Percentiles rank a stretch among this genome's conserved stretches.
Evolutionary conservation across 1,284 basidiomycete species (phyloP).

Genomic region (Fistulina hepatica): DNA sequence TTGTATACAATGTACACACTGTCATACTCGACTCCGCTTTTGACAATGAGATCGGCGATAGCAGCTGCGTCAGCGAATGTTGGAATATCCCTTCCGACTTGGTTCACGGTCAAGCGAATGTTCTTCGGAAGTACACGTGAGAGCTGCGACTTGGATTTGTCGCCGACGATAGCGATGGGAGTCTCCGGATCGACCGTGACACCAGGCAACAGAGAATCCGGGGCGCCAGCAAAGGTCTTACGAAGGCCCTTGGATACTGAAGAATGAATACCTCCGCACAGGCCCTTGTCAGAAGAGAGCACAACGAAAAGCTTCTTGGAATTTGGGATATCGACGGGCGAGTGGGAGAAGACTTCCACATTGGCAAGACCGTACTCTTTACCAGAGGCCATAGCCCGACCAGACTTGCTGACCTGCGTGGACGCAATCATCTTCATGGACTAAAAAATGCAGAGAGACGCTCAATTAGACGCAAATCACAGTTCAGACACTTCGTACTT

Average conservation of each 20-base stretch:
- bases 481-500: slow-evolving; percentile 44
- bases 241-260: slow-evolving; percentile 88
- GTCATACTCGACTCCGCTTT: slow-evolving; percentile 82
- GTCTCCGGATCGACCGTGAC: slow-evolving; percentile 47
- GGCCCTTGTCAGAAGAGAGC: slow-evolving; percentile 96
- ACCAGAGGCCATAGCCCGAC: slow-evolving; percentile 88
- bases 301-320: slow-evolving; percentile 84
- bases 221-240: slow-evolving; percentile 43
- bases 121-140: slow-evolving; percentile 56
- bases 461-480: not conserved
- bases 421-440: slow-evolving; percentile 99
- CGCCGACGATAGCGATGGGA: slow-evolving; percentile 82
- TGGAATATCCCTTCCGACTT: slow-evolving; percentile 94
- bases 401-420: slow-evolving; percentile 92
- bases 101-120: slow-evolving; percentile 87
- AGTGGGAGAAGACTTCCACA: slow-evolving; percentile 76
- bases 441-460: slow-evolving; percentile 33
- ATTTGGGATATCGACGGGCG: slow-evolving; percentile 48
- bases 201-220: slow-evolving; percentile 51
- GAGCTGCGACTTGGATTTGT: slow-evolving; percentile 97
- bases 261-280: slow-evolving; percentile 99
- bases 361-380: slow-evolving; percentile 94
- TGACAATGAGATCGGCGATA: slow-evolving; percentile 89
- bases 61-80: slow-evolving; percentile 94
- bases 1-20: slow-evolving; percentile 88